These are phyloP conservation scores for Holtermannia corniformis DNA, from an alignment of 768 basidiomycete genomes.

Conservation along the genomic window DNA sequence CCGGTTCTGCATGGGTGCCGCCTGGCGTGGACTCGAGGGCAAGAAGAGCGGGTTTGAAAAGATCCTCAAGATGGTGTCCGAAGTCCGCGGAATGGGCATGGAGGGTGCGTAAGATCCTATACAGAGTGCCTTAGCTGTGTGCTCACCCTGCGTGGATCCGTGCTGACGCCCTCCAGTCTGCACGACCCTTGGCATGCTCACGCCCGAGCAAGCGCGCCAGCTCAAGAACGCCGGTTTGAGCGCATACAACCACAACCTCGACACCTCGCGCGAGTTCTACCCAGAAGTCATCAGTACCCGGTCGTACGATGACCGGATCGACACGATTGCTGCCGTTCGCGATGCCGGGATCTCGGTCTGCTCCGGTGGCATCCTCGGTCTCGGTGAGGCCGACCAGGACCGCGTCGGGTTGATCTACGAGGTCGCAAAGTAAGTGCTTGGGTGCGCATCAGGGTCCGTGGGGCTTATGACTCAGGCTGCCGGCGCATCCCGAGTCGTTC, in stretches of 20 bases:
- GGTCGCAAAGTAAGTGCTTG: conserved; percentile 64
- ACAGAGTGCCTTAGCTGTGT: neutral
- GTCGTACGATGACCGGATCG: conserved; percentile 84
- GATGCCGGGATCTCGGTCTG: conserved; percentile 95
- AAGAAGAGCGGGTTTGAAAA: conserved; percentile 87
- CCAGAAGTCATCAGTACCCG: conserved; percentile 92
- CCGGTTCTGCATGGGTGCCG: conserved; percentile 97
- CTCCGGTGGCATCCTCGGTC: conserved; percentile 88
- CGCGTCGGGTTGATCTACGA: conserved; percentile 90
- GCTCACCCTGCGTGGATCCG: neutral
- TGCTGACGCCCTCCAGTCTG: conserved; percentile 51
- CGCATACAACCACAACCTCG: conserved; percentile 97
- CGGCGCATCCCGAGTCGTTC: conserved; percentile 96
- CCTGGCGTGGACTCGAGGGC: conserved; percentile 90
- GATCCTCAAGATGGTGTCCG: conserved; percentile 78
- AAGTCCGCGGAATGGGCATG: conserved; percentile 83
- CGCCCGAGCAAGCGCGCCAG: conserved; percentile 79
- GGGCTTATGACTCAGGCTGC: conserved; percentile 52
- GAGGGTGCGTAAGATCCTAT: conserved; percentile 46
- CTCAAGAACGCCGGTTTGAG: conserved; percentile 93
- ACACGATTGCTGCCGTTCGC: conserved; percentile 80
- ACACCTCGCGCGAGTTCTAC: conserved; percentile 95
- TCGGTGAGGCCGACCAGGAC: conserved; percentile 83
- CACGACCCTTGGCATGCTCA: conserved; percentile 95
- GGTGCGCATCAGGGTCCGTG: neutral